Base-by-base conservation (phyloP, 495 filamentous ascomycete species). In the Penicillium macrosclerotiorum region DNA sequence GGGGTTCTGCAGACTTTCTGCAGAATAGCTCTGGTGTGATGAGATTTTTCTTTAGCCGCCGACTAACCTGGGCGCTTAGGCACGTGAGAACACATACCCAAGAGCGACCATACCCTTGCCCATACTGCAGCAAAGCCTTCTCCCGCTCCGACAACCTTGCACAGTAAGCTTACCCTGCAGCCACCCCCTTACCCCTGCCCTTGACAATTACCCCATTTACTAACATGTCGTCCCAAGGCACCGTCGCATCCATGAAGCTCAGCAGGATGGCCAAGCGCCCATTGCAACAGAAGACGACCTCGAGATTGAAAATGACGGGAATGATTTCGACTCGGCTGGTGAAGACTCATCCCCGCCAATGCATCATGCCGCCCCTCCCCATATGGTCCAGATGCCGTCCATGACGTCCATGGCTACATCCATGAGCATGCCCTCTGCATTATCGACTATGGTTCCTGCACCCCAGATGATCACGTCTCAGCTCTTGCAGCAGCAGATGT, bases 41-140 rank as follows among this genome's bases (percentile, higher is more conserved):
- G 38, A 63, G n/a, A n/a, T n/a, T n/a, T 78, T 75, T 82, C 60
- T 73, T 57, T 78, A 81, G 66, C 70, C 77, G 72, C 79, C 76
- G 66, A 67, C 78, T 85, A 69, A 74, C 66, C 36, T 67, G 59
- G 62, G 63, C 69, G 67, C 56, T 42, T 72, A 96, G 91, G 75
- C 93, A 98, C 77, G 94, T 98, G 68, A 87, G 93, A 67, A 98
- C 93, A 61, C 93, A 98, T 76, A 98, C 93, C 16, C 93, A 98
- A 80, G 93, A 98, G 75, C 85, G 92, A 75, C 93, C 93, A 55
- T 98, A 98, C 69, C 84, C 89, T 57, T 98, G 93, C 78, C 85
- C 85, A 59, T 86, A 94, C 66, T 98, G 93, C 81, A 95, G 84
- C 79, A 97, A 97, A 72, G 93, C 92, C 35, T 98, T 98, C 69